Evolutionary conservation across 345 rosid species (phyloP).

Genomic region (Gossypioides kirkii): DNA sequence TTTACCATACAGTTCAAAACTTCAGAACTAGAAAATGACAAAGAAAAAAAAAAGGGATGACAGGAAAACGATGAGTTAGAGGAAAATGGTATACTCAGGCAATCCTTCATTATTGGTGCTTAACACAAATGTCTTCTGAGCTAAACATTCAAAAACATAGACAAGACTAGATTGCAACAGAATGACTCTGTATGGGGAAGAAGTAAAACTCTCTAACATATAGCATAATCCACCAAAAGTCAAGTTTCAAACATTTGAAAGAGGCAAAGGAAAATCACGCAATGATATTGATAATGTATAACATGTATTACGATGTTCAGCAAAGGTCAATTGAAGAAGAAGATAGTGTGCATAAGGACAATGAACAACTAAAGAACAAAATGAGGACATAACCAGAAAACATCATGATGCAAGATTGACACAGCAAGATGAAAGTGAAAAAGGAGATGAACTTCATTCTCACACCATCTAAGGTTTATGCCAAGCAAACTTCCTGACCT

Average conservation of each 20-base stretch:
- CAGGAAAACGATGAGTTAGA: not conserved
- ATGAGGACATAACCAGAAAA: not conserved
- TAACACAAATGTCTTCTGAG: not conserved
- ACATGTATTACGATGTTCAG: not conserved
- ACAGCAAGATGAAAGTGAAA: not conserved
- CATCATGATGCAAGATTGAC: not conserved
- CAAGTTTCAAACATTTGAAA: not conserved
- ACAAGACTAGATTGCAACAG: not conserved
- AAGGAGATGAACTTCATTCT: not conserved
- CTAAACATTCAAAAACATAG: conserved; percentile 4
- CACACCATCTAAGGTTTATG: not conserved
- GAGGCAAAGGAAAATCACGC: not conserved
- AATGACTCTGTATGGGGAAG: not conserved
- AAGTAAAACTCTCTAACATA: not conserved
- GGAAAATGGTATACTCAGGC: not conserved
- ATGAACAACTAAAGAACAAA: not conserved
- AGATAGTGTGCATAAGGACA: not conserved
- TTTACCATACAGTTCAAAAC: not conserved
- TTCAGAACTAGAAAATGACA: not conserved
- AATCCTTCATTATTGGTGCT: not conserved
- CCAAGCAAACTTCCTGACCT: not conserved
- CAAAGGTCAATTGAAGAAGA: not conserved
- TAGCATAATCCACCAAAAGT: not conserved
- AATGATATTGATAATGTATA: not conserved
- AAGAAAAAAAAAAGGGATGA: too few species aligned